phyloP scores from a whole-genome alignment of 164 flowering plant genomes.

The Annona squamosa region DNA sequence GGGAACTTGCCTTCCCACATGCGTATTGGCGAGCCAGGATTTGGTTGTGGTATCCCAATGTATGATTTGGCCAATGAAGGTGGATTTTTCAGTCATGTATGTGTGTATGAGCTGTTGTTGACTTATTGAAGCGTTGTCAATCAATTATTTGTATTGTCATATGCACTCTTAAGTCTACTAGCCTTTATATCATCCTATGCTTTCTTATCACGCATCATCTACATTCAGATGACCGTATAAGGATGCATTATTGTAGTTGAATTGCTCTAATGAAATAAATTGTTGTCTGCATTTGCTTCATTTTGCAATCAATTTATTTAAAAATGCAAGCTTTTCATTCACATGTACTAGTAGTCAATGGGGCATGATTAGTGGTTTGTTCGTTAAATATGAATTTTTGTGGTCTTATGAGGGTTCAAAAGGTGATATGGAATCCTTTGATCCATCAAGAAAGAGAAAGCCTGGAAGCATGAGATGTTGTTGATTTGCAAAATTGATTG shows the following conservation, averaged over 20 bases:
- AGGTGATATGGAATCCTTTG: constrained; percentile 61
- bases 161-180: too few relatives aligned
- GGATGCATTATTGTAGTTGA: neutral
- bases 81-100: constrained; percentile 42
- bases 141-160: too few relatives aligned
- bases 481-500: constrained; percentile 94
- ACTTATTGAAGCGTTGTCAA: too few relatives aligned
- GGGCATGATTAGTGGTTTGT: too few relatives aligned
- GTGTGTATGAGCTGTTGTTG: constrained; percentile 14
- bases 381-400: too few relatives aligned
- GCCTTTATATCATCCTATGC: too few relatives aligned
- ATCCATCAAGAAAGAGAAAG: constrained; percentile 64
- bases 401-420: constrained; percentile 14
- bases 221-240: neutral
- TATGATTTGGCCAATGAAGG: constrained; percentile 46
- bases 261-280: neutral
- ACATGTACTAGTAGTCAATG: too few relatives aligned
- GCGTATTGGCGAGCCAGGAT: constrained; percentile 50
- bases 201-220: too few relatives aligned
- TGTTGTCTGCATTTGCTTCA: neutral
- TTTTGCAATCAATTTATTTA: too few relatives aligned
- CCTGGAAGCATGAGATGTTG: constrained; percentile 72
- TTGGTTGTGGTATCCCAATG: constrained; percentile 42
- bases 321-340: neutral
- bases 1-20: constrained; percentile 37